A percentile compares a stretch with the other conserved stretches of the same genome.
phyloP scores from a whole-genome alignment of 148 eudicot species.

The Silene conica region DNA sequence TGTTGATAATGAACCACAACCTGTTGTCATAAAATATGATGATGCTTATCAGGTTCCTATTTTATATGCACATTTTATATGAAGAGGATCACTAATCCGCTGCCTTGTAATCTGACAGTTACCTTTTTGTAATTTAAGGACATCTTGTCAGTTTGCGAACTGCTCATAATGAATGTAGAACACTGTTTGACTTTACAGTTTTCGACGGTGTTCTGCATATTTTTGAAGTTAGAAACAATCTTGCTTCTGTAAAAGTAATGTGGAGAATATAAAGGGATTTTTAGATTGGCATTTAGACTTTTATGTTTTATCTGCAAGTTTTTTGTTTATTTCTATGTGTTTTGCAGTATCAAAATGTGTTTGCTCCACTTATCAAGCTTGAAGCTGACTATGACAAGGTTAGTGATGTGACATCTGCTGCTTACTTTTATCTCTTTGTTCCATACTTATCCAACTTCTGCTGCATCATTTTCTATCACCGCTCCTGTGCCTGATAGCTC shows the following conservation, averaged over 20 bases:
- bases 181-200: neutral
- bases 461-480: neutral
- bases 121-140: neutral
- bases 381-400: constrained; percentile 99
- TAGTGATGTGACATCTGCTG: constrained; percentile 12
- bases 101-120: neutral
- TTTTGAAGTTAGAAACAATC: neutral
- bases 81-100: neutral
- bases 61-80: constrained; percentile 3
- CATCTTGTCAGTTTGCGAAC: neutral
- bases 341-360: constrained; percentile 97
- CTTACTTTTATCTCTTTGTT: neutral
- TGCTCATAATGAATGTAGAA: neutral
- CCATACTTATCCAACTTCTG: neutral
- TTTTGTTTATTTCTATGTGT: constrained; percentile 7
- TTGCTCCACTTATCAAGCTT: constrained; percentile 96
- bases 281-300: neutral
- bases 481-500: neutral
- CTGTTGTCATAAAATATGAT: constrained; percentile 81
- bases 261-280: neutral
- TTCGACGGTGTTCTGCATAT: neutral
- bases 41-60: constrained; percentile 80
- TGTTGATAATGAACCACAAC: constrained; percentile 96
- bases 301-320: neutral
- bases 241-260: neutral